phyloP scores from a whole-genome alignment of 768 basidiomycete species.

The Rhodocollybia butyracea region DNA sequence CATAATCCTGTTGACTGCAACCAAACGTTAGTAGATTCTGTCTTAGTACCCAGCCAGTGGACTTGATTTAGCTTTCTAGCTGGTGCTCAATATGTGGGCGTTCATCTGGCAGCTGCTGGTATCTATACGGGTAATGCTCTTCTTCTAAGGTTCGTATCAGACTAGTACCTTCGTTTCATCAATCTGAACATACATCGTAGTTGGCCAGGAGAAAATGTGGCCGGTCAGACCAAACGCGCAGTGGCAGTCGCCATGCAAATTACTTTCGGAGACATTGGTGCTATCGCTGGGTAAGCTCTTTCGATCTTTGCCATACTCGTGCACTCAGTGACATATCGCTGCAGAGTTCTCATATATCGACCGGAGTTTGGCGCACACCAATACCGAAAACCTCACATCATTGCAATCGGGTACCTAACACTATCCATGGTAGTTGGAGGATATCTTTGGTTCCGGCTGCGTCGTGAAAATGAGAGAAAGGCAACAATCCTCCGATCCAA shows the following conservation, averaged over 20 bases:
- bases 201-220: slow-evolving; percentile 69
- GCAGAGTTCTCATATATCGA: slow-evolving; percentile 52
- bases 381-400: slow-evolving; percentile 55
- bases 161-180: not conserved
- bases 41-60: not conserved
- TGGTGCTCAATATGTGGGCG: slow-evolving; percentile 54
- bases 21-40: slow-evolving; percentile 32
- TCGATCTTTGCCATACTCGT: not conserved
- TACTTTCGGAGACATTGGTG: slow-evolving; percentile 58
- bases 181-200: slow-evolving; percentile 9
- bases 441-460: slow-evolving; percentile 47
- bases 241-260: slow-evolving; percentile 64
- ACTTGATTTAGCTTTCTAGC: slow-evolving; percentile 24
- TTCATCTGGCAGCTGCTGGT: slow-evolving; percentile 53
- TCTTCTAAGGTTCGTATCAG: slow-evolving; percentile 31
- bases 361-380: slow-evolving; percentile 42
- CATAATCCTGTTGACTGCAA: slow-evolving; percentile 47
- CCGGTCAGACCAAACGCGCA: slow-evolving; percentile 63
- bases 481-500: slow-evolving; percentile 21
- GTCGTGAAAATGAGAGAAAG: slow-evolving; percentile 45
- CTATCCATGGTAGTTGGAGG: slow-evolving; percentile 42
- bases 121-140: slow-evolving; percentile 58
- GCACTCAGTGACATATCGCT: not conserved
- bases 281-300: slow-evolving; percentile 27
- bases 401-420: slow-evolving; percentile 56